A percentile compares a stretch with the other conserved stretches of the same genome.
Evolutionary conservation across 1,139 yeast genomes (phyloP).

Genomic region (Nakaseomyces nivariensis): DNA sequence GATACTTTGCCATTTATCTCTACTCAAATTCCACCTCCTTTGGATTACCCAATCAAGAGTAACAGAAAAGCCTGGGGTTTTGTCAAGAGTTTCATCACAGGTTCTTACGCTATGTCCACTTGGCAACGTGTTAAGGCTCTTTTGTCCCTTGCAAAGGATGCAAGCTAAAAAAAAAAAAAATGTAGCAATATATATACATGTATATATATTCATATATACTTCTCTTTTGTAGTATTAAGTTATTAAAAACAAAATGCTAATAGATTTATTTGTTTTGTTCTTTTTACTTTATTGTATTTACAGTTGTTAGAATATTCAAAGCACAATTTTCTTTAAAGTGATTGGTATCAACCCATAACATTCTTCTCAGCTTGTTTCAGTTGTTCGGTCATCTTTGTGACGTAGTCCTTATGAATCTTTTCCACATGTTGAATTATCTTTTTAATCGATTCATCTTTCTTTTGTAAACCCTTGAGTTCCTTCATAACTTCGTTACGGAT

Average conservation of each 20-base stretch:
- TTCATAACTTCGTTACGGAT: conserved; percentile 56
- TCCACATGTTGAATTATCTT: conserved; percentile 53
- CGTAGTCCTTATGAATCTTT: conserved; percentile 52
- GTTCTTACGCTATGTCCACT: conserved; percentile 68
- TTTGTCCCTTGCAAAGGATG: conserved; percentile 38
- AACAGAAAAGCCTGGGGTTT: conserved; percentile 81
- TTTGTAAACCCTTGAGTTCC: conserved; percentile 45
- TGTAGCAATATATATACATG: background rate
- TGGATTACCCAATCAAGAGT: conserved; percentile 83
- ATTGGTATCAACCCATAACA: conserved; percentile 9
- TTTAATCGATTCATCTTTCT: conserved; percentile 46
- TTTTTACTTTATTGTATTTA: background rate
- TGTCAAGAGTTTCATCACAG: conserved; percentile 69
- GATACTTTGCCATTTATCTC: conserved; percentile 73
- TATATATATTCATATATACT: conserved; percentile 2
- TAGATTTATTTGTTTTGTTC: background rate
- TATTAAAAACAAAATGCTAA: background rate
- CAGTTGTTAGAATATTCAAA: conserved; percentile 1
- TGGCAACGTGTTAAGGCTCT: conserved; percentile 59
- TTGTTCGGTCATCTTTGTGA: conserved; percentile 46
- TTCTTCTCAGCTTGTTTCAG: conserved; percentile 53
- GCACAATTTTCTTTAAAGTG: conserved; percentile 10
- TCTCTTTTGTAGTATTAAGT: background rate
- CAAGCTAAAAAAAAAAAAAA: conserved; percentile 13
- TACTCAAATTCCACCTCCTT: conserved; percentile 72